phyloP scores from a whole-genome alignment of 2,329 filamentous ascomycete species.

The Rutstroemia sp. region DNA sequence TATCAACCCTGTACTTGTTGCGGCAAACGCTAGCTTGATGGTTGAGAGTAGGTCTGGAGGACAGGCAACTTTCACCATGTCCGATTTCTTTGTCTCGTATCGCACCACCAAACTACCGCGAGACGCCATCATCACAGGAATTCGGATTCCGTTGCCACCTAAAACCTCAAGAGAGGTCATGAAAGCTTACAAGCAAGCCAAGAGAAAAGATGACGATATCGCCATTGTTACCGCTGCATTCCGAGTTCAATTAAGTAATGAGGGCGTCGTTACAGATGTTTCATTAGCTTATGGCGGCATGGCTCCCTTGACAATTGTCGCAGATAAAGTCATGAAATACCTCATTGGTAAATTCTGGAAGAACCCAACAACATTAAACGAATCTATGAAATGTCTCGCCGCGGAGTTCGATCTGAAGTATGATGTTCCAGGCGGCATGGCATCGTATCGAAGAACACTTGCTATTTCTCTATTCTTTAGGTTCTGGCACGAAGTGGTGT shows the following conservation, averaged over 20 bases:
- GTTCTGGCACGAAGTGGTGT: constrained; percentile 83
- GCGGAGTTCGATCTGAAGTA: constrained; percentile 81
- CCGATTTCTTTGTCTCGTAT: constrained; percentile 84
- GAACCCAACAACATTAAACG: constrained; percentile 74
- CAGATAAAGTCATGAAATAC: constrained; percentile 65
- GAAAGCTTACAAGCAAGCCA: constrained; percentile 88
- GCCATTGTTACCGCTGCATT: constrained; percentile 89
- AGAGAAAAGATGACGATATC: constrained; percentile 95
- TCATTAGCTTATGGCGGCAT: constrained; percentile 89
- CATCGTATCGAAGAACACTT: constrained; percentile 82
- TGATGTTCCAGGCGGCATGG: constrained; percentile 91
- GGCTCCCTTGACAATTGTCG: constrained; percentile 78
- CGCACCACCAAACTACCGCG: constrained; percentile 72
- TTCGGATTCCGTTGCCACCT: constrained; percentile 69
- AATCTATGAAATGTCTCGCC: constrained; percentile 74
- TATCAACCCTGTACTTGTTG: constrained; percentile 85
- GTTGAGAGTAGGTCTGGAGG: constrained; percentile 48
- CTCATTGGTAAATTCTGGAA: constrained; percentile 71
- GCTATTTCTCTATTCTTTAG: constrained; percentile 92
- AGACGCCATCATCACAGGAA: constrained; percentile 74
- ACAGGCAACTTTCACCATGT: constrained; percentile 59
- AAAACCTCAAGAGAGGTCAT: constrained; percentile 69
- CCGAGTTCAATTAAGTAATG: constrained; percentile 61
- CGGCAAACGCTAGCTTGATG: constrained; percentile 70
- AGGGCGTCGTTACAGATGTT: constrained; percentile 61